phyloP scores from a whole-genome alignment of 371 early-diverging fungal species.

The Capniomyces stellatus region DNA sequence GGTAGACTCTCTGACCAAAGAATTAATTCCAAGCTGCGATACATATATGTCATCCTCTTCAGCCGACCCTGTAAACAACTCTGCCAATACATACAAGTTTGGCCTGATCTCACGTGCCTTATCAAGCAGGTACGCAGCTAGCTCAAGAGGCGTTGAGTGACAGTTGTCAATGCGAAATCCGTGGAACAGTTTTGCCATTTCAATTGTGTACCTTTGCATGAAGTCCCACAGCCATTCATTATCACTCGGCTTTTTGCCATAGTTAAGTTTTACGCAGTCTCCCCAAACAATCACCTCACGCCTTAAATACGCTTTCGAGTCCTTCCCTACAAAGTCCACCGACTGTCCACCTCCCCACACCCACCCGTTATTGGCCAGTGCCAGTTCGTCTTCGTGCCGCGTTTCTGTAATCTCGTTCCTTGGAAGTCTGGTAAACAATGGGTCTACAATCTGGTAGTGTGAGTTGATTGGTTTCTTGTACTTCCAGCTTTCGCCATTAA shows the following conservation, averaged over 20 bases:
- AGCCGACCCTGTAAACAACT: constrained; percentile 89
- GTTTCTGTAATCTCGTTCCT: constrained; percentile 2
- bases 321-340: constrained; percentile 73
- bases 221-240: constrained; percentile 93
- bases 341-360: constrained; percentile 94
- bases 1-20: constrained; percentile 92
- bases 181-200: constrained; percentile 73
- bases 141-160: constrained; percentile 89
- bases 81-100: constrained; percentile 87
- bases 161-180: constrained; percentile 97
- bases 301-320: constrained; percentile 69
- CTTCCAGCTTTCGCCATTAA: constrained; percentile 37
- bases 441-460: constrained; percentile 55
- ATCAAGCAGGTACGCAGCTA: constrained; percentile 82
- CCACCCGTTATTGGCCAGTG: constrained; percentile 94
- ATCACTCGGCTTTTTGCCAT: constrained; percentile 64
- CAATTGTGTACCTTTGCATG: constrained; percentile 69
- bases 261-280: constrained; percentile 93
- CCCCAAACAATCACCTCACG: constrained; percentile 96
- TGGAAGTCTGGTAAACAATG: constrained; percentile 70
- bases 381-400: constrained; percentile 16
- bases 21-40: constrained; percentile 79
- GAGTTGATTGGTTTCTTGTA: constrained; percentile 31
- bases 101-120: constrained; percentile 68
- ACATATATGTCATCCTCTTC: constrained; percentile 81